phyloP scores from a whole-genome alignment of 2,329 filamentous ascomycete species.

The Fusarium fracticaudum region DNA sequence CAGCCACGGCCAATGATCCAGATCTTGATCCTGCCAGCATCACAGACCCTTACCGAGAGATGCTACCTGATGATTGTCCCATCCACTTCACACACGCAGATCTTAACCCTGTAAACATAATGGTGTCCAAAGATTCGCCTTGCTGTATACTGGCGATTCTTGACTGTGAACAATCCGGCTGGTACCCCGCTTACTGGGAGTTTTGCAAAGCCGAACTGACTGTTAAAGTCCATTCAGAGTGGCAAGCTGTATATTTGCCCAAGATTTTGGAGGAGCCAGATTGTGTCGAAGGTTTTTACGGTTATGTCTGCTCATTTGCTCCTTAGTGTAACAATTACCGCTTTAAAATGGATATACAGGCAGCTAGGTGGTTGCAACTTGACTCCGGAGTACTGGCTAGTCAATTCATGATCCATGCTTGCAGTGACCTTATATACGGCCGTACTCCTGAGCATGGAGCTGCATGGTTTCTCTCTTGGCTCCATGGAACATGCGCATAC shows the following conservation, averaged over 20 bases:
- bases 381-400: neutral
- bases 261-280: neutral
- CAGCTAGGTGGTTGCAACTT: neutral
- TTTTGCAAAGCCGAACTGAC: neutral
- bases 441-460: too few species aligned
- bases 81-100: conserved; percentile 27
- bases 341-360: neutral
- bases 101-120: conserved; percentile 22
- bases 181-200: neutral
- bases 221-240: neutral
- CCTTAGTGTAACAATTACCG: neutral
- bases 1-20: neutral
- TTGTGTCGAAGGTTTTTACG: neutral
- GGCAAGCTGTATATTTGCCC: neutral
- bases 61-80: neutral
- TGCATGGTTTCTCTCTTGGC: too few species aligned
- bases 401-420: neutral
- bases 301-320: neutral
- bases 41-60: conserved; percentile 2
- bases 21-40: neutral
- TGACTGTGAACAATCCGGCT: neutral
- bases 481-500: too few species aligned
- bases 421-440: neutral
- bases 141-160: neutral
- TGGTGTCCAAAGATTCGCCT: conserved; percentile 8